Evolutionary conservation across 768 basidiomycete species (phyloP), one percentile per base, ranked within the genome.

Genomic region (Rhizopogon sp.): DNA sequence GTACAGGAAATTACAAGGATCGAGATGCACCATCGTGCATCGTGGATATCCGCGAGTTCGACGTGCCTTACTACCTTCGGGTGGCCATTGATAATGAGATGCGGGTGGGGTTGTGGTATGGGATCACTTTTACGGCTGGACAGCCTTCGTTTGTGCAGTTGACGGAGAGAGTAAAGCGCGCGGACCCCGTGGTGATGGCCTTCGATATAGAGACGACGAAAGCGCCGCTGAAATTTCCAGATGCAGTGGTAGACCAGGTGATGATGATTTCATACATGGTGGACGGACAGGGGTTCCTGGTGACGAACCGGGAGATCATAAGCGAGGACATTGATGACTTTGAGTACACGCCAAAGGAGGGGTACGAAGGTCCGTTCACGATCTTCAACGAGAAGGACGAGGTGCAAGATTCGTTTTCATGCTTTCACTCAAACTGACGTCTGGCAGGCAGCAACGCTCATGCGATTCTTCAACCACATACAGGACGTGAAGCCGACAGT

Each of bases 221-320:
- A 73, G 89, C 92, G n/a, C 96, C 97, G n/a, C 83, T 98, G 63
- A 98, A 98, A 71, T 98, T 98, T 66, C 96, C 97, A 1, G 97
- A 98, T 74, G 88, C 94, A 62, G 82, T 84, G 6, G 87, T 92
- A 25, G 97, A 98, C 74, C 95, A 98, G 68, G 93, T 99, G 63
- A 99, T 99, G 96, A 99, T 99, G 97, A 98, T 99, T 59, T 99
- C 97, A 43, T 99, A 98, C 72, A 98, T 99, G 95, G 77, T 99
- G 16, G 97, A 99, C 67, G 96, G 94, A 0, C 92, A 95, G 69
- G 97, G 97, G 0, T 99, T 90, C 66, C 82, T 99, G 58, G 98
- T 99, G 70, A 97, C 93, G 20, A 98, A 98, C 64, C 81, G 97
- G 42, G 97, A 99, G 60, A 98, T 98, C 50, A 93, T 98, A 56